Evolutionary conservation across 2,329 filamentous ascomycete species (phyloP).

Genomic region (Ophioceras dolichostomum): DNA sequence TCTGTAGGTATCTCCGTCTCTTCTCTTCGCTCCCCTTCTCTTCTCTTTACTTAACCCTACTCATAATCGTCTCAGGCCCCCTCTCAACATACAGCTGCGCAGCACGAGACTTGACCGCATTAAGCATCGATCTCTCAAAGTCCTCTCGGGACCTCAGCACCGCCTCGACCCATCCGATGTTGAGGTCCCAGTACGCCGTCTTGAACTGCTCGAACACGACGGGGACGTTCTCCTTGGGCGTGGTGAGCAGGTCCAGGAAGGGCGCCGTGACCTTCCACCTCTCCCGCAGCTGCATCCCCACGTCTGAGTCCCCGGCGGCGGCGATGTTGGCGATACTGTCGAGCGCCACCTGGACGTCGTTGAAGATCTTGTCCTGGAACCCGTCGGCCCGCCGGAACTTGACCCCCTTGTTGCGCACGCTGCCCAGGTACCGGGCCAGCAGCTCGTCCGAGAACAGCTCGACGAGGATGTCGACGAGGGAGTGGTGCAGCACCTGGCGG

Average conservation of each 20-base stretch:
- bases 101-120: constrained; percentile 76
- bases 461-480: constrained; percentile 79
- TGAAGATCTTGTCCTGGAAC: constrained; percentile 85
- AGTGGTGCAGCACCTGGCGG: constrained; percentile 69
- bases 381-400: constrained; percentile 81
- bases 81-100: constrained; percentile 72
- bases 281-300: constrained; percentile 65
- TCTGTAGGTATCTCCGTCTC: no score
- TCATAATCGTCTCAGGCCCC: constrained; percentile 87
- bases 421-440: constrained; percentile 70
- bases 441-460: constrained; percentile 91
- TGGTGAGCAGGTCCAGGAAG: constrained; percentile 68
- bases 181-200: constrained; percentile 80
- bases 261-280: constrained; percentile 87
- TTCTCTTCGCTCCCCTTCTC: no score
- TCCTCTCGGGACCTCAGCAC: constrained; percentile 81
- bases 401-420: constrained; percentile 78
- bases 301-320: constrained; percentile 41
- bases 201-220: constrained; percentile 79
- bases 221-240: constrained; percentile 60
- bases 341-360: constrained; percentile 84
- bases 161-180: constrained; percentile 90
- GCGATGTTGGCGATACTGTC: constrained; percentile 70
- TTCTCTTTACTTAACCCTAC: constrained; percentile 71
- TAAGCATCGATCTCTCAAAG: constrained; percentile 84